Evolutionary conservation across 345 rosid genomes (phyloP).

Genomic region (Aquilaria malaccensis): DNA sequence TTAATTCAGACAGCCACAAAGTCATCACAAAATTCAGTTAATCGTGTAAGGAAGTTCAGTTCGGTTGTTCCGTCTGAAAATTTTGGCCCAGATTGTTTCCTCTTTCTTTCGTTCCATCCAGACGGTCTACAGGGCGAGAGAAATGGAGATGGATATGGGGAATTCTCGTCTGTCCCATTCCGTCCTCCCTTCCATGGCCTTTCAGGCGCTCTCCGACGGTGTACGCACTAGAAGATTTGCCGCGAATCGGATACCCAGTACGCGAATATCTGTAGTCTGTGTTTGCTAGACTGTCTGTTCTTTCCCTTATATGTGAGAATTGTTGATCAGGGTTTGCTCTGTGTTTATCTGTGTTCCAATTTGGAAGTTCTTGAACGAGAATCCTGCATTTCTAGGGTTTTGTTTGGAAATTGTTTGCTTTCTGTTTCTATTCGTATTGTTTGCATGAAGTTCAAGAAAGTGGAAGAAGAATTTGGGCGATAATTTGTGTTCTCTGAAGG

Average conservation of each 20-base stretch:
- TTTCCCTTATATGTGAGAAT: not conserved
- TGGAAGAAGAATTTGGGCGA: not conserved
- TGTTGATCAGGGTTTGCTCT: conserved; percentile 6
- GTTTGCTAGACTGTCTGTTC: conserved; percentile 16
- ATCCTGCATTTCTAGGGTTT: not conserved
- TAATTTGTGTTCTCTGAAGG: conserved; percentile 1
- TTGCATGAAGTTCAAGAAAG: not conserved
- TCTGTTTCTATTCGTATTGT: conserved; percentile 5
- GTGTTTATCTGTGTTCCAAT: not conserved
- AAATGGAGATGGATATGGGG: conserved; percentile 57
- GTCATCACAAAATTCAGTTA: too few relatives aligned
- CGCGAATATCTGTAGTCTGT: conserved; percentile 46
- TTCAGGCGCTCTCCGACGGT: conserved; percentile 36
- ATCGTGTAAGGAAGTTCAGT: too few relatives aligned
- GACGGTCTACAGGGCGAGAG: conserved; percentile 9
- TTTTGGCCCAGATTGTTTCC: conserved; percentile 12
- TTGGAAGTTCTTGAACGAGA: not conserved
- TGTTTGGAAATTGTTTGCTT: conserved; percentile 12
- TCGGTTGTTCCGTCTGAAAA: not conserved
- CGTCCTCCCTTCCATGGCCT: conserved; percentile 30
- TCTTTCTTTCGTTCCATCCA: conserved; percentile 11
- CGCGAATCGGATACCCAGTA: conserved; percentile 29
- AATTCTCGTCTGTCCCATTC: conserved; percentile 31
- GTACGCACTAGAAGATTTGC: conserved; percentile 42
- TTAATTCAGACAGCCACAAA: not conserved